Evolutionary conservation across 2,329 filamentous ascomycete species (phyloP).

Genomic region (Colletotrichum cordylinicola): DNA sequence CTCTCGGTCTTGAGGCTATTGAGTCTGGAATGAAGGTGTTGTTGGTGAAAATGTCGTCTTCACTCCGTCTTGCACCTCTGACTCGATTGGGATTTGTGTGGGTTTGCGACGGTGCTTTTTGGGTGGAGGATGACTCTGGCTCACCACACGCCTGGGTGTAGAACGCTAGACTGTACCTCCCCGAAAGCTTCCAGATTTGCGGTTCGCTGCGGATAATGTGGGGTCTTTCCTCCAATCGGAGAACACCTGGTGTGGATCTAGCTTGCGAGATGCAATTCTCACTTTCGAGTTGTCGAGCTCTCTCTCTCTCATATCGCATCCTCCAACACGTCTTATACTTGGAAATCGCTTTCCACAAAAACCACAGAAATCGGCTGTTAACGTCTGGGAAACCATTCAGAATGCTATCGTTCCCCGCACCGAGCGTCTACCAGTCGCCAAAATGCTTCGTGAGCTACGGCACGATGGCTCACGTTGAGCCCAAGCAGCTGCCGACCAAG

Average conservation of each 20-base stretch:
- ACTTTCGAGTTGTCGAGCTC: neutral
- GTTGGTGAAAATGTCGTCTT: neutral
- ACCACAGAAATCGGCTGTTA: neutral
- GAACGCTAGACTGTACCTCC: neutral
- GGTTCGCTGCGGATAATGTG: neutral
- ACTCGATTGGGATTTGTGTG: slow-evolving; percentile 6
- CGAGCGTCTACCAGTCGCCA: slow-evolving; percentile 57
- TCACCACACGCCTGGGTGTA: neutral
- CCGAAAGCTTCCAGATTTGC: neutral
- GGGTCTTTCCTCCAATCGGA: neutral
- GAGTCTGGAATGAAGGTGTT: neutral
- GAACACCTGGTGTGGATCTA: neutral
- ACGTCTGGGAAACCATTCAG: neutral
- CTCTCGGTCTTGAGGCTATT: neutral
- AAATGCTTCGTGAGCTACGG: slow-evolving; percentile 81
- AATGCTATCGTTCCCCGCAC: slow-evolving; percentile 52
- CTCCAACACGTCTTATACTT: neutral
- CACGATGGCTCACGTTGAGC: slow-evolving; percentile 72
- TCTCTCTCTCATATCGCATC: neutral
- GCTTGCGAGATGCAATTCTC: neutral
- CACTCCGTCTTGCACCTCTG: neutral
- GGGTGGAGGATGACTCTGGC: neutral
- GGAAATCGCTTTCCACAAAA: neutral
- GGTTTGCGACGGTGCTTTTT: neutral
- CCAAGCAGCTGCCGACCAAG: slow-evolving; percentile 72